These are phyloP conservation scores for Ogataea ganodermae DNA, from an alignment of 805 yeast genomes.

Conservation along the genomic window DNA sequence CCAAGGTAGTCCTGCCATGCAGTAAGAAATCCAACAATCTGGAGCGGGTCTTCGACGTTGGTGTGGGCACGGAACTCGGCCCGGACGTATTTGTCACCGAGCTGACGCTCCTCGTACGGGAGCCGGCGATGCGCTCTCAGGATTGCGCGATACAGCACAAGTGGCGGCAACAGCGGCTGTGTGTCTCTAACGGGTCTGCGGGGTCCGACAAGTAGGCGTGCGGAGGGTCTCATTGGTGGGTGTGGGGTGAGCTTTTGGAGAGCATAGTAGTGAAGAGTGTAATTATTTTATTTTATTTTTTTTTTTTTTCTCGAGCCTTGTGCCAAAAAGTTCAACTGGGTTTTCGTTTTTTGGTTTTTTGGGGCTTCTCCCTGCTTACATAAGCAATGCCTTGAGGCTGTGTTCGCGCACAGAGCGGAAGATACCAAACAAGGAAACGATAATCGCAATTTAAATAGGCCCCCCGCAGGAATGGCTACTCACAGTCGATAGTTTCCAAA, in stretches of 20 bases:
- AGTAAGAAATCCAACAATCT: slow-evolving; percentile 89
- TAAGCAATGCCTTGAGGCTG: too few relatives aligned
- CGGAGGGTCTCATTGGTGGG: slow-evolving; percentile 23
- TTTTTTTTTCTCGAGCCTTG: neutral
- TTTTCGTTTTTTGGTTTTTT: too few relatives aligned
- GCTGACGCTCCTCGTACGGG: slow-evolving; percentile 66
- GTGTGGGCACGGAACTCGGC: slow-evolving; percentile 88
- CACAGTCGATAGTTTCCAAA: too few relatives aligned
- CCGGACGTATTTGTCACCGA: slow-evolving; percentile 90
- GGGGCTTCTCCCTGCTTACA: too few relatives aligned
- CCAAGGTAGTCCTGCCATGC: slow-evolving; percentile 89
- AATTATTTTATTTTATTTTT: too few relatives aligned
- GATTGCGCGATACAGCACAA: slow-evolving; percentile 74
- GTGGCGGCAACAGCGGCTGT: slow-evolving; percentile 73
- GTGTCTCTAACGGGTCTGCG: slow-evolving; percentile 30
- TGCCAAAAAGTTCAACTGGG: too few relatives aligned
- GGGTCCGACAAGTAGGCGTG: slow-evolving; percentile 37
- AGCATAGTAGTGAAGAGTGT: too few relatives aligned
- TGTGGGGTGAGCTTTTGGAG: neutral
- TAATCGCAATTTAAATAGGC: too few relatives aligned
- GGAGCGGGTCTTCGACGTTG: slow-evolving; percentile 81
- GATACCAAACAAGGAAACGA: too few relatives aligned
- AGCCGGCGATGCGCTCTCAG: slow-evolving; percentile 75
- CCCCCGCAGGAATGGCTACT: too few relatives aligned
- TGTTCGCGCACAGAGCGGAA: too few relatives aligned